Percentiles rank a stretch among this genome's conserved stretches.
These are phyloP conservation scores for Rostrohypoxylon terebratum DNA, from an alignment of 495 filamentous ascomycete genomes.

Conservation along the genomic window DNA sequence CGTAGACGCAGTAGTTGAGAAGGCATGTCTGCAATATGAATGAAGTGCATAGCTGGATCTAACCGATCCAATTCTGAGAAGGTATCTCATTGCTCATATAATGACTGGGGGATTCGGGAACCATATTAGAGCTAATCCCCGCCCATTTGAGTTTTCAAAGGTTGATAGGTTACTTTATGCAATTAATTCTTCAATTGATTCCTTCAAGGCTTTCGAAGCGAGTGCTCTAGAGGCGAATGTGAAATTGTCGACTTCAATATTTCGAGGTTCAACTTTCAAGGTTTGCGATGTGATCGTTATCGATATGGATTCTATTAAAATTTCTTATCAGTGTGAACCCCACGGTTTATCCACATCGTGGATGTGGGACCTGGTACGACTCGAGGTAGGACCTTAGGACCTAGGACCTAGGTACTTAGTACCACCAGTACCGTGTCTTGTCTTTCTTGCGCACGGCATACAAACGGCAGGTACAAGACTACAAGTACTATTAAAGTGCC, in stretches of 20 bases:
- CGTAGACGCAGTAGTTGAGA: conserved; percentile 24
- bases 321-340: conserved; percentile 32
- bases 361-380: background rate
- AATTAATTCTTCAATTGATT: background rate
- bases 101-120: conserved; percentile 24
- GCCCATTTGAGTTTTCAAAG: background rate
- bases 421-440: background rate
- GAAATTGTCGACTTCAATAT: background rate
- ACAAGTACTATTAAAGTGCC: background rate
- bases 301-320: background rate
- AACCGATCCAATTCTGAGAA: conserved; percentile 40
- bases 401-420: too few relatives aligned
- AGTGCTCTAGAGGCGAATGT: conserved; percentile 22
- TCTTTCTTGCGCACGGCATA: background rate
- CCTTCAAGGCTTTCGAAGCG: background rate
- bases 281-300: background rate
- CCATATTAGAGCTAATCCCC: conserved; percentile 36
- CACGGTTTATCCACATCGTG: conserved; percentile 5
- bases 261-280: background rate
- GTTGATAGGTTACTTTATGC: background rate
- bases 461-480: background rate
- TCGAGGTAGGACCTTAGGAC: too few relatives aligned
- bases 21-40: conserved; percentile 31
- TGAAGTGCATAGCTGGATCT: conserved; percentile 36
- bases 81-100: conserved; percentile 43